Conservation (phyloP, 1,139 yeast genomes). For the Candida sp. region DNA sequence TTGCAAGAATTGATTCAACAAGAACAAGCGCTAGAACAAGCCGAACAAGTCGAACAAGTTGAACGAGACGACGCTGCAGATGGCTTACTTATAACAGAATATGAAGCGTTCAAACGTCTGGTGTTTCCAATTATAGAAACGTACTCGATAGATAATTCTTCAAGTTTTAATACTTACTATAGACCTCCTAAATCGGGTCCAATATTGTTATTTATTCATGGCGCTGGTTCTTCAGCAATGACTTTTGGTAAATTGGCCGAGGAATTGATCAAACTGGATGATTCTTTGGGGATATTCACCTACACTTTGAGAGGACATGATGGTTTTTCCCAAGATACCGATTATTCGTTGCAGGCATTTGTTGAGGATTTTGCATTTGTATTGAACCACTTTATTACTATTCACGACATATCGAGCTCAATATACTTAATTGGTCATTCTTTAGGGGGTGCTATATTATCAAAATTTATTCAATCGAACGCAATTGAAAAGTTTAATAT, state of each 20-base stretch:
- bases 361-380: constrained; percentile 55
- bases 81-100: constrained; percentile 21
- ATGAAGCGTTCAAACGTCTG: constrained; percentile 5
- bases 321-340: constrained; percentile 19
- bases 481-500: constrained; percentile 14
- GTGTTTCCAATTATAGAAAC: constrained; percentile 12
- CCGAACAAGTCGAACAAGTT: too few species aligned
- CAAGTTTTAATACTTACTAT: constrained; percentile 56
- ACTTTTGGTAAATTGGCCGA: constrained; percentile 61
- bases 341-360: constrained; percentile 50
- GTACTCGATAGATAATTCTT: constrained; percentile 6
- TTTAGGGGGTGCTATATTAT: constrained; percentile 83
- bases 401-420: constrained; percentile 13
- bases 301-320: constrained; percentile 92
- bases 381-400: constrained; percentile 30
- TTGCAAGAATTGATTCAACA: neutral
- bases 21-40: neutral
- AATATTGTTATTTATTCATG: constrained; percentile 78
- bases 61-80: too few species aligned
- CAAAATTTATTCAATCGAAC: constrained; percentile 33
- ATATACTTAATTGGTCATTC: constrained; percentile 80
- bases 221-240: constrained; percentile 89
- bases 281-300: constrained; percentile 51
- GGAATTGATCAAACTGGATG: constrained; percentile 19
- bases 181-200: constrained; percentile 55